Conservation (phyloP, 768 basidiomycete genomes). For the Lactarius evosmus region DNA sequence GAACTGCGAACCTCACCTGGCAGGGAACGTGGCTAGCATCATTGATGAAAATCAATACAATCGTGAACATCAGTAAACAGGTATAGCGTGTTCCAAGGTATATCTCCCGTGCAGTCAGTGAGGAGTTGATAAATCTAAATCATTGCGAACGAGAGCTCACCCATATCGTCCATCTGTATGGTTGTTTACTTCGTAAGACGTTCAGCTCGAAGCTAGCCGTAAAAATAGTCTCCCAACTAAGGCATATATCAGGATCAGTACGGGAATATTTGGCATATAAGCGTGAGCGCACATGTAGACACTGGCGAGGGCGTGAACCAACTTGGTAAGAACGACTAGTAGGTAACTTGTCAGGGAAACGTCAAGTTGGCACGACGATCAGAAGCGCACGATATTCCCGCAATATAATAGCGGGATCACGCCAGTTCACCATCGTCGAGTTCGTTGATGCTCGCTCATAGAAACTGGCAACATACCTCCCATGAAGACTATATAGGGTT, state of each 20-base stretch:
- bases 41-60: background rate
- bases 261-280: background rate
- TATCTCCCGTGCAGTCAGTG: background rate
- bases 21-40: background rate
- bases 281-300: background rate
- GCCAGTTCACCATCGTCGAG: background rate
- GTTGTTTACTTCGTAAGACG: conserved; percentile 10
- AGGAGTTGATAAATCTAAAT: background rate
- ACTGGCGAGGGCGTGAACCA: background rate
- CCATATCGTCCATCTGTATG: conserved; percentile 6
- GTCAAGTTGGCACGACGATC: background rate
- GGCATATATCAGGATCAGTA: background rate
- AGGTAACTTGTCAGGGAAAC: background rate
- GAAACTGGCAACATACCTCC: background rate
- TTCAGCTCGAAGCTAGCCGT: background rate
- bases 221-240: background rate
- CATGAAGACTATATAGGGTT: background rate
- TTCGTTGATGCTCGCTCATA: background rate
- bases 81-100: conserved; percentile 7
- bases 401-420: background rate
- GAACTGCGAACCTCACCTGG: background rate
- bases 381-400: background rate
- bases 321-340: background rate
- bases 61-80: background rate
- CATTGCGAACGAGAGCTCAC: background rate